These are phyloP conservation scores for Mycosphaerella sp. DNA, from an alignment of 2,329 filamentous ascomycete species.

Conservation along the genomic window DNA sequence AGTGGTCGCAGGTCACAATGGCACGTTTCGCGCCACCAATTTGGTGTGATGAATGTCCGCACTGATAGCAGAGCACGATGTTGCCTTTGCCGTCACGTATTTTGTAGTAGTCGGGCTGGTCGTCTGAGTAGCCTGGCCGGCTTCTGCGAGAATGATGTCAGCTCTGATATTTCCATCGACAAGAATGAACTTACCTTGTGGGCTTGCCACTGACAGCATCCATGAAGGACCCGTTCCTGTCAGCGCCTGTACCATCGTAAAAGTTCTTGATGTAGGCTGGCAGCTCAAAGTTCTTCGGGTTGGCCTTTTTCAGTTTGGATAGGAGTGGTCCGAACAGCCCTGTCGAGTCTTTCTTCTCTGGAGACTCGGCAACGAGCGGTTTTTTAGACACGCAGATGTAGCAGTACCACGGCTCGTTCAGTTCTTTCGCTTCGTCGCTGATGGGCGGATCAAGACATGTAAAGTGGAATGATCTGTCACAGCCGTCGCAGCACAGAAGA, in stretches of 20 bases:
- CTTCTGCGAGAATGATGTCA: slow-evolving; percentile 17
- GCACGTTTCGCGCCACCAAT: slow-evolving; percentile 51
- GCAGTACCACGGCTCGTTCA: slow-evolving; percentile 74
- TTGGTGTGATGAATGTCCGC: slow-evolving; percentile 54
- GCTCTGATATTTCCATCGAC: background rate
- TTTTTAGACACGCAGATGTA: slow-evolving; percentile 56
- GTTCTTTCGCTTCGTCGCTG: slow-evolving; percentile 40
- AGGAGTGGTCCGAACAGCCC: slow-evolving; percentile 60
- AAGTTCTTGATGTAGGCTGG: slow-evolving; percentile 64
- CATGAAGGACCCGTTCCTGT: slow-evolving; percentile 72
- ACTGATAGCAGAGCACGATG: slow-evolving; percentile 69
- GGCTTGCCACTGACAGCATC: slow-evolving; percentile 52
- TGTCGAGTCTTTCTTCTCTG: slow-evolving; percentile 35
- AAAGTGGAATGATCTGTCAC: slow-evolving; percentile 83
- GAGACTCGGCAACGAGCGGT: slow-evolving; percentile 25
- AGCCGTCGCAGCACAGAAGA: slow-evolving; percentile 90
- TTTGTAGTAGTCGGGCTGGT: slow-evolving; percentile 30
- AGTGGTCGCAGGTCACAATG: slow-evolving; percentile 82
- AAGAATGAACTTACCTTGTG: slow-evolving; percentile 49
- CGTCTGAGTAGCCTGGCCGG: slow-evolving; percentile 42
- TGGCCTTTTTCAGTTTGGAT: slow-evolving; percentile 38
- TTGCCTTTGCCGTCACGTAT: slow-evolving; percentile 63
- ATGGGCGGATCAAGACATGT: slow-evolving; percentile 78
- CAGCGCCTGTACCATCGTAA: slow-evolving; percentile 74
- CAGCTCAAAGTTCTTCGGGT: slow-evolving; percentile 45